phyloP scores from a whole-genome alignment of 2,329 filamentous ascomycete genomes.

The Fusarium heterosporum region DNA sequence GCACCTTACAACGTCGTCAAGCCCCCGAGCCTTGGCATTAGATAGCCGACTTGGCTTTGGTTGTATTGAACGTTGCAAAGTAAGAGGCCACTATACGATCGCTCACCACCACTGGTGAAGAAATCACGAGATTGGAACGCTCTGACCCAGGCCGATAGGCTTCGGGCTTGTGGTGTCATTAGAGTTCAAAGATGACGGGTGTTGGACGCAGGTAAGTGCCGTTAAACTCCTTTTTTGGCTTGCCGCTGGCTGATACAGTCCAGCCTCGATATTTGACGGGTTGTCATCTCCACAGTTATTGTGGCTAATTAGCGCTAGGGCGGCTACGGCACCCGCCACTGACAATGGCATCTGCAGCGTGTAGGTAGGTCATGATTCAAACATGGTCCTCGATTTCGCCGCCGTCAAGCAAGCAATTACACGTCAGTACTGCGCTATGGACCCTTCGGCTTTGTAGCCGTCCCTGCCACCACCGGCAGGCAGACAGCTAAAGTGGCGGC shows the following conservation, averaged over 20 bases:
- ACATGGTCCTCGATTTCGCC: constrained; percentile 36
- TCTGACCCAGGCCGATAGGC: constrained; percentile 47
- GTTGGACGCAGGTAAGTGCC: constrained; percentile 31
- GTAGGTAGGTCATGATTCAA: constrained; percentile 41
- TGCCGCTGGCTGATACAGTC: constrained; percentile 31
- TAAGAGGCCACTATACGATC: constrained; percentile 41
- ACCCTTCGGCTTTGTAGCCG: constrained; percentile 11
- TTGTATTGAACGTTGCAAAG: constrained; percentile 41
- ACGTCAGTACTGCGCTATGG: constrained; percentile 33
- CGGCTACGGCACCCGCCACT: constrained; percentile 48
- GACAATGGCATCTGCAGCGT: constrained; percentile 43
- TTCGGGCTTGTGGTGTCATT: constrained; percentile 43
- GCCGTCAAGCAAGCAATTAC: constrained; percentile 39
- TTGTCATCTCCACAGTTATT: constrained; percentile 43
- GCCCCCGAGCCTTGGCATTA: constrained; percentile 34
- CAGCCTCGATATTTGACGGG: constrained; percentile 42
- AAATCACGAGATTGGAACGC: constrained; percentile 45
- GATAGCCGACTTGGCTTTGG: constrained; percentile 25
- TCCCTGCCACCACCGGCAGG: constrained; percentile 1
- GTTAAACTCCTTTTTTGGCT: constrained; percentile 29
- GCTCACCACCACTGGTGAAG: constrained; percentile 31
- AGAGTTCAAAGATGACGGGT: constrained; percentile 45
- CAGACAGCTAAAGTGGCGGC: background rate
- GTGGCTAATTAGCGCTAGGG: constrained; percentile 46
- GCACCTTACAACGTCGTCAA: constrained; percentile 35